Base-by-base conservation (phyloP, 2,329 filamentous ascomycete genomes). In the Trichophyton benhamiae region DNA sequence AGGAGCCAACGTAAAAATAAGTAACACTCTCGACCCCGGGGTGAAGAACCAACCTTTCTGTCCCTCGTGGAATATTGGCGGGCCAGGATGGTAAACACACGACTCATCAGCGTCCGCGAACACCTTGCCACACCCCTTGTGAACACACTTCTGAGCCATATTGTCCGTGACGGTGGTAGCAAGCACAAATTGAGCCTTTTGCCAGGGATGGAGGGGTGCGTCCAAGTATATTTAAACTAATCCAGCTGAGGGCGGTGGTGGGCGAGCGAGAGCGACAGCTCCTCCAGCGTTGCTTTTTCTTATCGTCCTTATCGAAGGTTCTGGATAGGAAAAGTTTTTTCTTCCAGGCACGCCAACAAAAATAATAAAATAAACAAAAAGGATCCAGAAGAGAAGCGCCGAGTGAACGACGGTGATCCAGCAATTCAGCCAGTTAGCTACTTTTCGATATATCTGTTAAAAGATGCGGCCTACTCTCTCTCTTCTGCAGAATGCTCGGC, bases 11-110 rank as follows among this genome's bases (percentile, higher is more conserved):
- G 33, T 44, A 44, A 44, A 44, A n/a, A 44, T 5, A 22, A 7
- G 27, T 7, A 30, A 30, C 27, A 30, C 27, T 27, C 46, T 30
- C 41, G 27, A 58, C 5, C 27, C 27, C 22, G n/a, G 25, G 55
- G 36, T 6, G 15, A 25, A 27, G 20, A 44, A 72, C 77, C 72
- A 79, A 96, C 92, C 94, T 85, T 99, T 97, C 77, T 96, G 92
- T 64, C 94, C 94, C 78, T 99, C 94, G 74, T 97, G 94, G 75
- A 99, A 99, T 72, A 94, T 82, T 53, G 94, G 94, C 66, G 91
- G 89, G 61, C 91, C 91, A 49, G 92, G 90, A 77, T 99, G 94
- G 78, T 96, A 97, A 68, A 84, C 78, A 77, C 94, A 99, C 67
- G 86, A 82, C 74, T 96, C 92, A 48, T 89, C 84, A 8, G 86